Conservation (phyloP, 768 basidiomycete genomes). For the Pisolithus marmoratus region DNA sequence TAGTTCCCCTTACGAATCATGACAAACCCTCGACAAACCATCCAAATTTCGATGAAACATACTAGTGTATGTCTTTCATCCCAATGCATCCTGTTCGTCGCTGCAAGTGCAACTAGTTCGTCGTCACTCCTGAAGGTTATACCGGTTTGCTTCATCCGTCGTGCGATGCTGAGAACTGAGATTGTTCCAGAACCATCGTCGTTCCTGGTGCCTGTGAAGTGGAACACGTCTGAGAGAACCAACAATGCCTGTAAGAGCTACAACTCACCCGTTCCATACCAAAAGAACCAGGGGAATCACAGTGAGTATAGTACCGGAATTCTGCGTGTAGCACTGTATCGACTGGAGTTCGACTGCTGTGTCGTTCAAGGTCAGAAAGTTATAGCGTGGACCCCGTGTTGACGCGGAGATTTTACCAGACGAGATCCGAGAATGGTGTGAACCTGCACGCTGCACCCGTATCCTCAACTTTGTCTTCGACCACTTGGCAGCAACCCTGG, state of each 20-base stretch:
- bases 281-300: slow-evolving; percentile 88
- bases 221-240: neutral
- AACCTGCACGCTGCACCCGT: slow-evolving; percentile 73
- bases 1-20: slow-evolving; percentile 31
- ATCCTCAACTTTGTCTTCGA: slow-evolving; percentile 59
- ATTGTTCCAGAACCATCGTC: slow-evolving; percentile 63
- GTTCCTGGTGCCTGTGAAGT: slow-evolving; percentile 41
- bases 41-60: slow-evolving; percentile 24
- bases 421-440: slow-evolving; percentile 63
- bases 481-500: slow-evolving; percentile 63
- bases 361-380: neutral
- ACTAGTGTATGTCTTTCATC: slow-evolving; percentile 78
- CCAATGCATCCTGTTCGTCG: slow-evolving; percentile 85
- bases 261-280: slow-evolving; percentile 53
- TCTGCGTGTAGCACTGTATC: slow-evolving; percentile 51
- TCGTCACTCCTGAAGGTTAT: slow-evolving; percentile 73
- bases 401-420: slow-evolving; percentile 50
- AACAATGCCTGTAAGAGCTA: neutral
- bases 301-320: slow-evolving; percentile 74
- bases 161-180: slow-evolving; percentile 76
- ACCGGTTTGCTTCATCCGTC: slow-evolving; percentile 59
- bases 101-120: slow-evolving; percentile 83
- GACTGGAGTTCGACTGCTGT: no score
- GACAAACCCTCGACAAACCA: neutral
- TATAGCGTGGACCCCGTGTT: neutral